Base-by-base conservation (phyloP, 305 asterid species). In the Fraxinus xanthoxyloides region DNA sequence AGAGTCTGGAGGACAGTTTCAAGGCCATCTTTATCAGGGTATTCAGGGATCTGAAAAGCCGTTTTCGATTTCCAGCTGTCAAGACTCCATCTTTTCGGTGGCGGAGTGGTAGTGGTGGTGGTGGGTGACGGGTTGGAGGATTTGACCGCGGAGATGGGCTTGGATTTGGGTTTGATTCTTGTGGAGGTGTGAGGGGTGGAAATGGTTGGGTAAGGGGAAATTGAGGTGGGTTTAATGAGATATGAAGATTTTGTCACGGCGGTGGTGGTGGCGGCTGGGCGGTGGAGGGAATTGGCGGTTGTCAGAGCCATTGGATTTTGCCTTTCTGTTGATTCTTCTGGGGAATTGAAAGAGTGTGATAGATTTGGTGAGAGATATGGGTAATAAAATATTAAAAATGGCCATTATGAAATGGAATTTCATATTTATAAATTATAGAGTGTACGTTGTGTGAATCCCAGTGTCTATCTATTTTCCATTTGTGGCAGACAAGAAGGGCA, bases 41-140 rank as follows among this genome's bases (percentile, higher is more conserved):
- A 87, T 13, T 85, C 89, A 3, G 92, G 90, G 9, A 85, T 87
- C 63, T 89, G 92, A n/a, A 23, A 76, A 31, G 92, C 90, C 72
- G 84, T 76, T 77, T 84, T 87, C 23, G 89, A 81, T 84, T 82
- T 85, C 92, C 92, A 89, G 90, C 89, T 87, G 26, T 87, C 88
- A 10, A 80, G 78, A 46, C 82, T 86, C 89, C 91, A 88, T 40
- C 35, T 69, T 69, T 81, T 79, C 0, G 88, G 80, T 1, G 84
- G 77, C 3, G 88, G 81, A 15, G 81, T 5, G 40, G 82, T 30
- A 74, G 82, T 2, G 80, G 87, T 78, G 82, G 86, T 77, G 77
- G 85, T 17, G 56, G 88, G 24, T 74, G 86, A 78, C 8, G 77
- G 82, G 28, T 81, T 80, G 78, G 91, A 88, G 82, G 91, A 86